Evolutionary conservation across 225 moss, liverwort and hornwort species (phyloP).

Genomic region (Physcomitrellopsis africana): DNA sequence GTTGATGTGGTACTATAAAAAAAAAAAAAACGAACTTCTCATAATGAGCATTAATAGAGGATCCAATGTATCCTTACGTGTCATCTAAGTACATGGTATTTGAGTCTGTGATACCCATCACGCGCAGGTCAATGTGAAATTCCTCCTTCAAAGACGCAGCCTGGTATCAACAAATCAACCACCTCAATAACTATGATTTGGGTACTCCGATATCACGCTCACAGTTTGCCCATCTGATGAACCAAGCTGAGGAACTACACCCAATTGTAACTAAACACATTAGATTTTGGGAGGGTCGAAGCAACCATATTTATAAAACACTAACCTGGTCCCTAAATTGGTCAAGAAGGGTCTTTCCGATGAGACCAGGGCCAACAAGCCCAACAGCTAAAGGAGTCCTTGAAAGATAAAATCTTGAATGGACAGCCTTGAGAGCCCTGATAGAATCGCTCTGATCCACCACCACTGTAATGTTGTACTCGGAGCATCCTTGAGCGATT

Average conservation of each 20-base stretch:
- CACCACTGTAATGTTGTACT: conserved; percentile 98
- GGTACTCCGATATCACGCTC: neutral
- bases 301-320: conserved; percentile 13
- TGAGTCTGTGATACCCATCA: conserved; percentile 84
- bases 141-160: conserved; percentile 82
- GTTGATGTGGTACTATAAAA: neutral
- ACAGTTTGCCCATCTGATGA: neutral
- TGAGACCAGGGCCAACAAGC: conserved; percentile 90
- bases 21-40: conserved; percentile 9
- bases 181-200: conserved; percentile 11
- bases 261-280: neutral
- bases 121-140: conserved; percentile 93
- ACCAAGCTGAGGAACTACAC: conserved; percentile 13
- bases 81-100: conserved; percentile 84
- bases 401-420: conserved; percentile 95
- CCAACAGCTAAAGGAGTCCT: conserved; percentile 98
- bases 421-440: conserved; percentile 93
- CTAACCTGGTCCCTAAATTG: conserved; percentile 89
- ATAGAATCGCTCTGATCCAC: conserved; percentile 90
- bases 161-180: conserved; percentile 44
- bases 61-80: conserved; percentile 58
- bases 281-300: neutral
- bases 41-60: conserved; percentile 3
- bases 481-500: conserved; percentile 99
- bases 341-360: conserved; percentile 88